Percentiles rank a stretch among this genome's conserved stretches.
Conservation (phyloP, 495 filamentous ascomycete genomes). For the Cladorrhinum samala region DNA sequence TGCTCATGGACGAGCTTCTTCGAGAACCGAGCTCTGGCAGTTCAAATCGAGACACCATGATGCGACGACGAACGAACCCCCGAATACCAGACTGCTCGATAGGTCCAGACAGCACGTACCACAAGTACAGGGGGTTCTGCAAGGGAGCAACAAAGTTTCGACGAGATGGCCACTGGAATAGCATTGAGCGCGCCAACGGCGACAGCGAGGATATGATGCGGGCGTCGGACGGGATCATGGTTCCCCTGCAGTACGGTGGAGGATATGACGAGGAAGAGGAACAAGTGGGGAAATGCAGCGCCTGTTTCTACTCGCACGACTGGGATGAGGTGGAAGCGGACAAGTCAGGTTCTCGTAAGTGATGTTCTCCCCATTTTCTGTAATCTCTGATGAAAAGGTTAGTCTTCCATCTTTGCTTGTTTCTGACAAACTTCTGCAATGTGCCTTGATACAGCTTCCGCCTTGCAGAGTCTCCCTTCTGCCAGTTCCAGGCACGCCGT, state of each 20-base stretch:
- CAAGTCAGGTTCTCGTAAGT: background rate
- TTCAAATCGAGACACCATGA: background rate
- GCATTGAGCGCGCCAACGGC: constrained; percentile 16
- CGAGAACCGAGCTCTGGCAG: background rate
- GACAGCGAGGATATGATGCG: constrained; percentile 18
- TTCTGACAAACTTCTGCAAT: no score
- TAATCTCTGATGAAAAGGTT: no score
- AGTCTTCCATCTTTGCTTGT: background rate
- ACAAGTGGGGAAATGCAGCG: constrained; percentile 23
- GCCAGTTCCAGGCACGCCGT: constrained; percentile 17
- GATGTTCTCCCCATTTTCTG: no score
- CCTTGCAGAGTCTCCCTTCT: background rate
- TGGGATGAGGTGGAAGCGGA: constrained; percentile 28
- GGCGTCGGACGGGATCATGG: constrained; percentile 16
- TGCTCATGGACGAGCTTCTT: background rate
- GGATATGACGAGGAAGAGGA: constrained; percentile 3
- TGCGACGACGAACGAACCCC: constrained; percentile 4
- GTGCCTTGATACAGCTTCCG: no score
- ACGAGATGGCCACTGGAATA: constrained; percentile 18
- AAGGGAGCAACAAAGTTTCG: constrained; percentile 19
- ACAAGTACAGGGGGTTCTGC: constrained; percentile 21
- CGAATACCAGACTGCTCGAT: constrained; percentile 18
- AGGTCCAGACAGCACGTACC: constrained; percentile 16
- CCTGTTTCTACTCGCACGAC: constrained; percentile 31
- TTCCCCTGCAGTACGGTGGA: constrained; percentile 11